These are phyloP conservation scores for Boletus rubescentipes DNA, from an alignment of 768 basidiomycete species.

Conservation along the genomic window DNA sequence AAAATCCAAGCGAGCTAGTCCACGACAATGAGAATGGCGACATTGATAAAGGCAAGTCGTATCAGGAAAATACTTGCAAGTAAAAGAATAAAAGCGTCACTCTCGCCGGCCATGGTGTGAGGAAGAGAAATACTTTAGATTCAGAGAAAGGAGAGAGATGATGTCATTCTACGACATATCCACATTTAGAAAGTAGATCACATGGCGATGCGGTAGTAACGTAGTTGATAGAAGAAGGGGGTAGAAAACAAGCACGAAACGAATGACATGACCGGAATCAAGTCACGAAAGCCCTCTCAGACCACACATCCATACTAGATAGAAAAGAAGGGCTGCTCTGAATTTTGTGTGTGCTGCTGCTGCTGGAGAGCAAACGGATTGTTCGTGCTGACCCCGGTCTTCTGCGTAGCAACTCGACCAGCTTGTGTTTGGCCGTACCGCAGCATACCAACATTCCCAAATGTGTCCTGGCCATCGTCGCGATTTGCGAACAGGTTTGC, in stretches of 20 bases:
- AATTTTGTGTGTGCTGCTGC: constrained; percentile 53
- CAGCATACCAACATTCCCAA: constrained; percentile 82
- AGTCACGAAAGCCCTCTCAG: neutral
- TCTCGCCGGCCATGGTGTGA: constrained; percentile 16
- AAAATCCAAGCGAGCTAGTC: constrained; percentile 69
- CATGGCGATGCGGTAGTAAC: neutral
- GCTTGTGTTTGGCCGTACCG: constrained; percentile 67
- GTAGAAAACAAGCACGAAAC: constrained; percentile 15
- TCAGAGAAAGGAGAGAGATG: constrained; percentile 8
- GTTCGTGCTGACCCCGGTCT: constrained; percentile 46
- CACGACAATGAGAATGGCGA: neutral
- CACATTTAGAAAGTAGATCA: constrained; percentile 18
- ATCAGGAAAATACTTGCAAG: constrained; percentile 5
- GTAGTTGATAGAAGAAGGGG: constrained; percentile 1
- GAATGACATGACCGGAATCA: constrained; percentile 1
- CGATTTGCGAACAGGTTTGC: constrained; percentile 82
- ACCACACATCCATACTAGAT: constrained; percentile 41
- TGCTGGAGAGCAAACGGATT: constrained; percentile 62
- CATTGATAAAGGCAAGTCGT: fast-evolving
- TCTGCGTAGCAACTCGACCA: constrained; percentile 46
- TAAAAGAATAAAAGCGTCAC: constrained; percentile 6
- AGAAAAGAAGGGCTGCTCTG: constrained; percentile 80
- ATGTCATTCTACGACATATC: constrained; percentile 24
- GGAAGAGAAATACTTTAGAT: neutral
- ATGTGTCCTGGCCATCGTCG: constrained; percentile 94